Conservation (phyloP, 2,329 filamentous ascomycete species). For the Teratosphaeriaceae sp. region DNA sequence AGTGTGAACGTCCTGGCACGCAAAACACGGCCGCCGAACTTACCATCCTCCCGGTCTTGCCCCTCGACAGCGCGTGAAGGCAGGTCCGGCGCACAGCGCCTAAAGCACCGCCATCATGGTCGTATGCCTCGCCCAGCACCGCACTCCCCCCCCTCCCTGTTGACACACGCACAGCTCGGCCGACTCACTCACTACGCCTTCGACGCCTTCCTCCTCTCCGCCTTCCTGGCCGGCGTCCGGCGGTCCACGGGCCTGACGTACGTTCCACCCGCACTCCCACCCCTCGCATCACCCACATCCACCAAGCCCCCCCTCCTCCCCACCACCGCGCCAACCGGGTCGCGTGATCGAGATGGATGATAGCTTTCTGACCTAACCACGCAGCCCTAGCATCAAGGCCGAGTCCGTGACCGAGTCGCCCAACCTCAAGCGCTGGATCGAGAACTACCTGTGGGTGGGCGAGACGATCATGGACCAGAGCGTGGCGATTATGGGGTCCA, state of each 20-base stretch:
- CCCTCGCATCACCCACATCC: constrained; percentile 9
- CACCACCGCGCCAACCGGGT: neutral
- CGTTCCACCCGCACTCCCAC: constrained; percentile 38
- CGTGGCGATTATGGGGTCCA: constrained; percentile 81
- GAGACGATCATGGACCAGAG: constrained; percentile 99
- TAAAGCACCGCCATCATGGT: constrained; percentile 13
- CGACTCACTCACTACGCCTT: constrained; percentile 91
- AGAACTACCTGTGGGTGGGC: constrained; percentile 87
- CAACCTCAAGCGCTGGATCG: constrained; percentile 79
- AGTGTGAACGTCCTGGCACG: too few species aligned
- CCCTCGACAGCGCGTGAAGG: neutral
- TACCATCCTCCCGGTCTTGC: neutral
- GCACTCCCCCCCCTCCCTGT: neutral
- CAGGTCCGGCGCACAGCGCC: constrained; percentile 1
- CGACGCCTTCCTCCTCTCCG: constrained; percentile 92
- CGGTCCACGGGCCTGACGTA: constrained; percentile 97
- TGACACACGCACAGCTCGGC: constrained; percentile 65
- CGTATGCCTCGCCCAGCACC: constrained; percentile 10
- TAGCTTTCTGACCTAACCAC: constrained; percentile 40
- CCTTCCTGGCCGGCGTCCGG: constrained; percentile 94
- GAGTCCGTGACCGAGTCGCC: constrained; percentile 79
- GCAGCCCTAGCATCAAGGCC: constrained; percentile 73
- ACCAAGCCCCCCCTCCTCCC: neutral
- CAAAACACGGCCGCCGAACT: neutral
- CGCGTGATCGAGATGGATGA: too few species aligned